Evolutionary conservation across 768 basidiomycete genomes (phyloP).

Genomic region (Termitomyces sp.): DNA sequence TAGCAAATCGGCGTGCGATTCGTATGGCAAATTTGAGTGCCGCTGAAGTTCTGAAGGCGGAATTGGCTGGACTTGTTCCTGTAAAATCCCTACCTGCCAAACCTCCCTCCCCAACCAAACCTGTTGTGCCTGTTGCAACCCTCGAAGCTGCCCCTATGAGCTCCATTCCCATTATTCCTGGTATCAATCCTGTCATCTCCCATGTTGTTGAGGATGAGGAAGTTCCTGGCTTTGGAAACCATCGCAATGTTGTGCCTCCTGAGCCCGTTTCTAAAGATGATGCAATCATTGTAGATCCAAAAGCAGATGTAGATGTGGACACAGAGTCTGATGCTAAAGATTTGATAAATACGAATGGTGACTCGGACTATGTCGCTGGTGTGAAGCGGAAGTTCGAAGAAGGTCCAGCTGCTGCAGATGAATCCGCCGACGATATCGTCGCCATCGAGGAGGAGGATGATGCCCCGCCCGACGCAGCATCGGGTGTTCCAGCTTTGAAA

Average conservation of each 20-base stretch:
- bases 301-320: conserved; percentile 25
- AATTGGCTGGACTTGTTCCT: conserved; percentile 58
- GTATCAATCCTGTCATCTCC: not conserved
- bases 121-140: conserved; percentile 18
- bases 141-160: conserved; percentile 28
- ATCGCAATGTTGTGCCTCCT: conserved; percentile 9
- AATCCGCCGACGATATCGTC: conserved; percentile 36
- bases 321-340: conserved; percentile 25
- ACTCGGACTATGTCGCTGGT: conserved; percentile 18
- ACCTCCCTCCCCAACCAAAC: conserved; percentile 22
- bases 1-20: conserved; percentile 84
- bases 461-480: conserved; percentile 29
- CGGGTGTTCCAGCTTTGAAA: conserved; percentile 52
- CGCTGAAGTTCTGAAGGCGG: conserved; percentile 89
- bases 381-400: conserved; percentile 47
- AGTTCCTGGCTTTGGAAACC: conserved; percentile 33
- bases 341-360: conserved; percentile 15
- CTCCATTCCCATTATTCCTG: conserved; percentile 5
- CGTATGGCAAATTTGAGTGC: conserved; percentile 97
- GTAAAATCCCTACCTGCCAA: conserved; percentile 39
- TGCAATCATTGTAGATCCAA: conserved; percentile 9
- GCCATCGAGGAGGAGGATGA: conserved; percentile 50
- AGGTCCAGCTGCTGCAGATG: conserved; percentile 32
- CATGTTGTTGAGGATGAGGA: conserved; percentile 21
- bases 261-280: conserved; percentile 12